These are phyloP conservation scores for Nannochloropsis salina DNA, from an alignment of 108 stramenopile species.

Conservation along the genomic window DNA sequence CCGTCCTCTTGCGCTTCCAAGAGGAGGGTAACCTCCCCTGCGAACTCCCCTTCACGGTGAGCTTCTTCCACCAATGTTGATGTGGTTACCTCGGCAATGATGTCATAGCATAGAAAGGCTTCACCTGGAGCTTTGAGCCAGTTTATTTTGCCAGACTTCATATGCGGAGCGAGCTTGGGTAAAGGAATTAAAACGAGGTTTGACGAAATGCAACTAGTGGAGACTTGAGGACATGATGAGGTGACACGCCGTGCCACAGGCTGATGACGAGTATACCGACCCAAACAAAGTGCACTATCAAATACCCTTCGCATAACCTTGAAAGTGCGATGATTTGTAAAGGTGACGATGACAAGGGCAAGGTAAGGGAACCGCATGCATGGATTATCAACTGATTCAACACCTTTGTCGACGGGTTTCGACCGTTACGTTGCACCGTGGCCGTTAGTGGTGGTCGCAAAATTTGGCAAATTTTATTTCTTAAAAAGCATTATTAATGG, in stretches of 20 bases:
- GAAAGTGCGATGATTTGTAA: too few species aligned
- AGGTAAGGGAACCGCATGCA: too few species aligned
- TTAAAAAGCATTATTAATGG: too few species aligned
- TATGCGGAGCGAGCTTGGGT: neutral
- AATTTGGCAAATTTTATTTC: too few species aligned
- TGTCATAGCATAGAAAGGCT: neutral
- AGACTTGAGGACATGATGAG: neutral
- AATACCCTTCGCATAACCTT: too few species aligned
- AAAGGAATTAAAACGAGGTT: neutral
- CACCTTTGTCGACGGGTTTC: too few species aligned
- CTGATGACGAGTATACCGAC: neutral
- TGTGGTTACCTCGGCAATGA: neutral
- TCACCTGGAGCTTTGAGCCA: neutral
- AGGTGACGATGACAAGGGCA: too few species aligned
- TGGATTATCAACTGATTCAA: too few species aligned
- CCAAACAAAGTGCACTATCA: neutral
- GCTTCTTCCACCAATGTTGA: constrained; percentile 12
- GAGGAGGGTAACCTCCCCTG: neutral
- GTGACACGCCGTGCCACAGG: neutral
- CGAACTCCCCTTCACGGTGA: neutral
- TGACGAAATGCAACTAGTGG: neutral
- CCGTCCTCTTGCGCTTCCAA: neutral
- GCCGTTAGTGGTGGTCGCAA: too few species aligned
- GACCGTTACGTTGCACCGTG: too few species aligned
- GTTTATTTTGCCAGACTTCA: neutral